These are phyloP conservation scores for Rhododendron molle DNA, from an alignment of 148 eudicot species.

Conservation along the genomic window DNA sequence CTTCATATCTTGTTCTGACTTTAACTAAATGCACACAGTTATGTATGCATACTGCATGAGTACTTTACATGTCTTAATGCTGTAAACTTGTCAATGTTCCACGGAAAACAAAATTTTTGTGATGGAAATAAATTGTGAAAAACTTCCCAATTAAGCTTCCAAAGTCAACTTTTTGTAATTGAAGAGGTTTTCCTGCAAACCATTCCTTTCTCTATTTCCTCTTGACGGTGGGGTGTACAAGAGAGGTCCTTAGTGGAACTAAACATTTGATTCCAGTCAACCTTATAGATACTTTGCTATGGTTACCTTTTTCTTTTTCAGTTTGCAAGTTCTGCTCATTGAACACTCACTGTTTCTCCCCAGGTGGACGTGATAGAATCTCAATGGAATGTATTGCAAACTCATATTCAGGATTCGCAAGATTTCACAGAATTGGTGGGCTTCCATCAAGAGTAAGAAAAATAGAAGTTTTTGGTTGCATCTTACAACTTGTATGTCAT, in stretches of 20 bases:
- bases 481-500: background rate
- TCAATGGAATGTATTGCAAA: conserved; percentile 91
- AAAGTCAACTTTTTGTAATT: background rate
- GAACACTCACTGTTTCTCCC: conserved; percentile 12
- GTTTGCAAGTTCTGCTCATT: background rate
- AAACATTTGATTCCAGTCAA: background rate
- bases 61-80: background rate
- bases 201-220: background rate
- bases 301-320: background rate
- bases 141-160: conserved; percentile 1
- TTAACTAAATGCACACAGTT: background rate
- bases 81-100: background rate
- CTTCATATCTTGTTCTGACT: background rate
- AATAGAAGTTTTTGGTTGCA: background rate
- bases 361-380: conserved; percentile 99
- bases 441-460: conserved; percentile 91
- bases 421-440: conserved; percentile 93
- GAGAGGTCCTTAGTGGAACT: background rate
- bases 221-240: conserved; percentile 3
- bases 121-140: background rate
- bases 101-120: background rate
- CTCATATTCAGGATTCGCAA: conserved; percentile 79
- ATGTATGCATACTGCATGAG: background rate
- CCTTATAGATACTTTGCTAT: background rate
- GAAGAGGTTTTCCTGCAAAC: background rate